These are phyloP conservation scores for Platanthera zijinensis DNA, from an alignment of 106 monocot species.

Conservation along the genomic window DNA sequence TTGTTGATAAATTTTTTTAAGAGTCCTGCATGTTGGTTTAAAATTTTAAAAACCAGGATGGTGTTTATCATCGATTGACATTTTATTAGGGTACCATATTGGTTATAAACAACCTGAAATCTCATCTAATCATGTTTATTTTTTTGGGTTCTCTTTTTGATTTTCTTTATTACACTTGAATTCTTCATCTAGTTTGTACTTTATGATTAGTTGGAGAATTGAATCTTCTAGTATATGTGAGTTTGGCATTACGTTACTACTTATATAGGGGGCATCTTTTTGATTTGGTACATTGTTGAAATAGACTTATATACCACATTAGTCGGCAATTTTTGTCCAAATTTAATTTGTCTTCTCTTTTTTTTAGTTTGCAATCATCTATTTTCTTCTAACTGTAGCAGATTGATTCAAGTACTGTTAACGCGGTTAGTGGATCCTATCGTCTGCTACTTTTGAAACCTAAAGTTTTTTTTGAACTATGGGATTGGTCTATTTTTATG, in stretches of 20 bases:
- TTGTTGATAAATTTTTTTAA: background rate
- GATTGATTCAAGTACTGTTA: conserved; percentile 33
- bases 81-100: background rate
- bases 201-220: background rate
- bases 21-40: background rate
- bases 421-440: conserved; percentile 42
- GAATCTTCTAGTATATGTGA: background rate
- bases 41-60: background rate
- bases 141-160: too few species aligned
- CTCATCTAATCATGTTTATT: background rate
- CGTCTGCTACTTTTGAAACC: conserved; percentile 56
- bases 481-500: conserved; percentile 80
- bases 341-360: background rate
- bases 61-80: background rate
- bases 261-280: background rate
- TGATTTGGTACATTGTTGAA: background rate
- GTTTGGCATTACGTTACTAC: background rate
- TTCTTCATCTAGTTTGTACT: background rate
- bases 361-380: background rate
- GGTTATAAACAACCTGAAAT: background rate
- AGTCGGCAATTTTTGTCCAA: background rate
- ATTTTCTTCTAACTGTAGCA: conserved; percentile 20
- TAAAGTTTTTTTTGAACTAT: conserved; percentile 55
- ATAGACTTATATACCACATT: background rate
- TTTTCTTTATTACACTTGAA: background rate